phyloP scores from a whole-genome alignment of 163 green algal species.

The Prototheca wickerhamii region DNA sequence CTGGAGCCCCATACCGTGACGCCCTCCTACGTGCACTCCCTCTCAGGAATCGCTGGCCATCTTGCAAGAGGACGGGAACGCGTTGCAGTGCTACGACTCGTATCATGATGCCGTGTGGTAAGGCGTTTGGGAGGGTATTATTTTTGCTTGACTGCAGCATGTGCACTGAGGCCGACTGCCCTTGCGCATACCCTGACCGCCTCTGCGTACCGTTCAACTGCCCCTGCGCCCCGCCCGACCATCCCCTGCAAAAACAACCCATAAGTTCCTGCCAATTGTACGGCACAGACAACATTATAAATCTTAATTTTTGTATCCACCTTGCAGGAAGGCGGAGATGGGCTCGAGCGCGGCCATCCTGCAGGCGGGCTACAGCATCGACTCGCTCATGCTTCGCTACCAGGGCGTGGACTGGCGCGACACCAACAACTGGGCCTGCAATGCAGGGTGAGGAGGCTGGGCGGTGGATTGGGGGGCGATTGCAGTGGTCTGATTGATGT shows the following conservation, averaged over 20 bases:
- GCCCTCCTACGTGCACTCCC: neutral
- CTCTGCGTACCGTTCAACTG: no score
- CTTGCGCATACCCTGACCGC: no score
- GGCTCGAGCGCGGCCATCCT: slow-evolving; percentile 33
- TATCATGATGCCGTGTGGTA: slow-evolving; percentile 35
- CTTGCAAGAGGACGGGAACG: slow-evolving; percentile 15
- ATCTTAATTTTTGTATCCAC: neutral
- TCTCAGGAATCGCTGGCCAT: slow-evolving; percentile 20
- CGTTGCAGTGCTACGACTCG: slow-evolving; percentile 33
- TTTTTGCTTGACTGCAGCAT: no score
- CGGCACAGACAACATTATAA: neutral
- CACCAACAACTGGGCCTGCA: slow-evolving; percentile 40
- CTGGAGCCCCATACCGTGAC: no score
- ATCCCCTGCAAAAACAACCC: no score
- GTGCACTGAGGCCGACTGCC: no score
- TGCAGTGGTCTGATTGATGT: no score
- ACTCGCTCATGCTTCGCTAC: slow-evolving; percentile 36
- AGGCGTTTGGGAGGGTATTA: no score
- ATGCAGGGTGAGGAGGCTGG: slow-evolving; percentile 12
- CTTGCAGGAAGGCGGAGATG: slow-evolving; percentile 29
- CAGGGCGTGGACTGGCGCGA: slow-evolving; percentile 41
- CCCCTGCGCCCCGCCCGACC: no score
- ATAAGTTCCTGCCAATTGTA: no score
- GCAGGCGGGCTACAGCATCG: slow-evolving; percentile 37
- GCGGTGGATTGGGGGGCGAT: neutral